Base-by-base conservation (phyloP, 2,329 filamentous ascomycete genomes). In the Xylaria sp. region DNA sequence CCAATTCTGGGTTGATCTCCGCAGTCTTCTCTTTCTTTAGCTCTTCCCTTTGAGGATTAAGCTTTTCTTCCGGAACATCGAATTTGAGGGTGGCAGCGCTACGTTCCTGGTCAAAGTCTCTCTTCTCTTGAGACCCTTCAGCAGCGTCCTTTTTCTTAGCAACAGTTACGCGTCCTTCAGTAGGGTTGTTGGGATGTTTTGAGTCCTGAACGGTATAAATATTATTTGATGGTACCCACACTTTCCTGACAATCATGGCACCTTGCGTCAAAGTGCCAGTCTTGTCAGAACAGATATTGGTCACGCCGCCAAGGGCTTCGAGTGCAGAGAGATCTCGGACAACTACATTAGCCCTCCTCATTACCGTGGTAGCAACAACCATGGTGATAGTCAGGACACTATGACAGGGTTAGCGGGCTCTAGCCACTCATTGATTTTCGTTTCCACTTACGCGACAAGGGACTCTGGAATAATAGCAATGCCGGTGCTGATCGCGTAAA, bases 251-350 rank as follows among this genome's bases (percentile, higher is more conserved):
- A 65, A 90, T 87, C 89, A 91, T 91, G 69, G 87, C 87, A 37
- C 88, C 86, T 68, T 88, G 85, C 0, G 87, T 89, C 14, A 89
- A 77, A 0, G 89, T 92, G 14, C 89, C 89, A 0, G 89, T 91
- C 76, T 91, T 91, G 77, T 91, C 89, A 23, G 88, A 90, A 75
- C 89, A 91, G 70, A 91, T 89, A 71, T 90, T 87, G 60, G 88
- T 91, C 23, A 91, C 88, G 45, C 87, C 88, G 12, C 89, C 89
- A 1, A 92, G 82, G 12, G 88, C 87, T 70, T 92, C 89, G 0
- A 91, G 81, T 0, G 87, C 87, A 3, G 87, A 86, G 45, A 91
- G 79, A 70, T 90, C 88, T 66, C 87, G 82, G 28, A 89, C 85
- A 56, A 89, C 85, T 43, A 89, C 87, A 64, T 89, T 85, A 37